Conservation (phyloP, 2,329 filamentous ascomycete species). For the Cladosporium velox region DNA sequence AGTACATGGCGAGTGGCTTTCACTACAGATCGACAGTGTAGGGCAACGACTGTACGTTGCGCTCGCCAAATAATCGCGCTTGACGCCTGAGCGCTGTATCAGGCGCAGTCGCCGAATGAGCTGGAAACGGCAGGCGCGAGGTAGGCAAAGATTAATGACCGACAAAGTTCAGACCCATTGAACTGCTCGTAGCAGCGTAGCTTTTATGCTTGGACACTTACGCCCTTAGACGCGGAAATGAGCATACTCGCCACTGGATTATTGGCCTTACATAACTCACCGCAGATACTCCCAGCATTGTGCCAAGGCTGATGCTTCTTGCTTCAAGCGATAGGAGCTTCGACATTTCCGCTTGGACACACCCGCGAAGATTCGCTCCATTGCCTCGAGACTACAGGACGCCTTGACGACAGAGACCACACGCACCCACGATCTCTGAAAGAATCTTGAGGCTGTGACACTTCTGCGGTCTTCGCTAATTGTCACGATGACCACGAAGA, state of each 20-base stretch:
- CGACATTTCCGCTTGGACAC: not conserved
- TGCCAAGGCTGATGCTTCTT: not conserved
- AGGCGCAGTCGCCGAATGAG: not conserved
- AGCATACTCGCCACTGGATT: not conserved
- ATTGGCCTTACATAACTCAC: not conserved
- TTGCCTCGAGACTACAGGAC: not conserved
- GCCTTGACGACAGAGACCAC: not conserved
- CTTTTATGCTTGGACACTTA: not conserved
- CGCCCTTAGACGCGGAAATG: not conserved
- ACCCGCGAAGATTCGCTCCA: not conserved
- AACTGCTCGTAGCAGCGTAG: not conserved
- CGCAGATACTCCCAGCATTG: not conserved
- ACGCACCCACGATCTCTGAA: not conserved
- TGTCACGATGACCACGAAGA: not conserved
- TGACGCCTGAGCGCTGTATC: not conserved
- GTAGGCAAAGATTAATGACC: not conserved
- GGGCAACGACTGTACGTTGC: not conserved
- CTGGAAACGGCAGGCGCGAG: not conserved
- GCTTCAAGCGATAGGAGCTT: not conserved
- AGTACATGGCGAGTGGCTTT: not conserved
- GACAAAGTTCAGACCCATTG: not conserved
- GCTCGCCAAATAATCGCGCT: not conserved
- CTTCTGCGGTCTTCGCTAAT: not conserved
- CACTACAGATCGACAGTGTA: not conserved
- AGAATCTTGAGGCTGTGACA: not conserved